A percentile compares a stretch with the other conserved stretches of the same genome.
Conservation (phyloP, 2,329 filamentous ascomycete species). For the Curvularia eragrostidis region DNA sequence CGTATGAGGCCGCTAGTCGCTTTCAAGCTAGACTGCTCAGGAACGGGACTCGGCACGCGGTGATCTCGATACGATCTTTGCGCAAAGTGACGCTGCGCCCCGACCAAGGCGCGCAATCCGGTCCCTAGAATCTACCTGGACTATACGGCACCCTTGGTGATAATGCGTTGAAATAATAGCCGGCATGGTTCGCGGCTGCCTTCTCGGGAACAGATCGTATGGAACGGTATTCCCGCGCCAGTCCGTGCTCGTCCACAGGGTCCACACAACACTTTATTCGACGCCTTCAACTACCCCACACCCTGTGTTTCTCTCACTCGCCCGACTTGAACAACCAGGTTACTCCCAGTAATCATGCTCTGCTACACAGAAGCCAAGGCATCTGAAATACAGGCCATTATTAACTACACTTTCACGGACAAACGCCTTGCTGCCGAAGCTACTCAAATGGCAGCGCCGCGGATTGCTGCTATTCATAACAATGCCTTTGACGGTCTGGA, state of each 20-base stretch:
- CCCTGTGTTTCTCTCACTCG: neutral
- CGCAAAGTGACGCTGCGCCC: slow-evolving; percentile 1
- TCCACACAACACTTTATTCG: neutral
- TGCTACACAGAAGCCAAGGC: neutral
- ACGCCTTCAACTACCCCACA: slow-evolving; percentile 1
- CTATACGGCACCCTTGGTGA: slow-evolving; percentile 1
- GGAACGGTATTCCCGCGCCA: neutral
- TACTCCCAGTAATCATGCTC: neutral
- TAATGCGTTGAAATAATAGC: neutral
- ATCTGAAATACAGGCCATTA: slow-evolving; percentile 11
- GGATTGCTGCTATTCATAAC: neutral
- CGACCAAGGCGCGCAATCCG: neutral
- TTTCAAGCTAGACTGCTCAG: slow-evolving; percentile 12
- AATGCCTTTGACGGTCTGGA: neutral
- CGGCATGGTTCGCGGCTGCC: neutral
- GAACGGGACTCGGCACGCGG: slow-evolving; percentile 15
- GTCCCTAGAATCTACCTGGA: slow-evolving; percentile 4
- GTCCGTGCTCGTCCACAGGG: neutral
- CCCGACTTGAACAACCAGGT: neutral
- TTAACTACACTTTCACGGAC: slow-evolving; percentile 16
- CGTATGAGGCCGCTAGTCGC: slow-evolving; percentile 9
- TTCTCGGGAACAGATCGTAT: neutral
- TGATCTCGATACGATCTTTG: slow-evolving; percentile 11
- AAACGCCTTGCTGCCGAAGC: slow-evolving; percentile 21
- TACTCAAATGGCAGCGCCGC: slow-evolving; percentile 20